Evolutionary conservation across 306 rosid species (phyloP), one percentile per base, ranked within the genome.

Genomic region (Quercus berberidifolia): DNA sequence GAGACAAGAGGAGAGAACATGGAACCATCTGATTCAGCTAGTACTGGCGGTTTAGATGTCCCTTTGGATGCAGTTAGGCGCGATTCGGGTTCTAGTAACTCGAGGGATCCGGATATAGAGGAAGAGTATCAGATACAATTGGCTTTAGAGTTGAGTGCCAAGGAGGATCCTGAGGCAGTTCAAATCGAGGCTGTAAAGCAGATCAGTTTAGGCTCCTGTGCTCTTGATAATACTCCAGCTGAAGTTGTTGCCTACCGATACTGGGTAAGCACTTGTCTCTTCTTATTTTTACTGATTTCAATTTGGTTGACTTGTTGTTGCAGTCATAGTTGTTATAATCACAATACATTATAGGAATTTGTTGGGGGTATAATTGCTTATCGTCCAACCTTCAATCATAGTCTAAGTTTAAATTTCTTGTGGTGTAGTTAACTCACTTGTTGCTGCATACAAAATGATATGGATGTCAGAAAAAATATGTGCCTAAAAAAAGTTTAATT

Each of bases 81-180:
- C 21, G 91, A 92, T 89, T 91, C 93, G 10, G 89, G 84, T 82
- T 90, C 91, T 73, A 83, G 88, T 82, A 85, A 77, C 78, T 89
- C 96, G 2, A 91, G 85, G 88, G 98, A 93, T 89, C 98, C 91
- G 72, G 96, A 90, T 76, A 76, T 91, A 38, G 97, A 91, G 87
- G 99, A 95, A 83, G 99, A 91, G 81, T 86, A 93, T 88, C 99
- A 95, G 89, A 90, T 95, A 76, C 92, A 92, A 38, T 26, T 95
- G 74, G 99, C 99, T 78, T 87, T 92, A 74, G 97, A 95, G 72
- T 52, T 95, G 87, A 95, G 99, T 85, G 99, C 99, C 31, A 91
- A 92, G 81, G 99, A 95, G 86, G 99, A 95, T 89, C 99, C 97
- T 14, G 99, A 93, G 85, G 99, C 99, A 71, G 96, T 90, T 87